Evolutionary conservation across 2,329 filamentous ascomycete species (phyloP).

Genomic region (Penicillium sp.): DNA sequence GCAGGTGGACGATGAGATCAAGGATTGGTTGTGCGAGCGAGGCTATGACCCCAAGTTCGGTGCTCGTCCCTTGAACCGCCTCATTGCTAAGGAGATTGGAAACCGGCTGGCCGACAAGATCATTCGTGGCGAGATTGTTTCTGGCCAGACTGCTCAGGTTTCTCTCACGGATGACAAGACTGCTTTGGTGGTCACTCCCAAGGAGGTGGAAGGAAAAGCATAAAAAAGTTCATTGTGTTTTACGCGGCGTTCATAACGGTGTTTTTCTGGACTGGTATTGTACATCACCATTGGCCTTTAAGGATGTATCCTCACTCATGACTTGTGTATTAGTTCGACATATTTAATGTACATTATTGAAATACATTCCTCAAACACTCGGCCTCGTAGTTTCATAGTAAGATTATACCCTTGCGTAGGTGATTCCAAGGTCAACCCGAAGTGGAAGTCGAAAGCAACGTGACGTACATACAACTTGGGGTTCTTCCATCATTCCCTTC

Average conservation of each 20-base stretch:
- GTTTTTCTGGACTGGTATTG: slow-evolving; percentile 7
- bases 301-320: slow-evolving; percentile 1
- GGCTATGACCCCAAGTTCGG: slow-evolving; percentile 93
- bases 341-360: slow-evolving; percentile 11
- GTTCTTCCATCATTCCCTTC: background rate
- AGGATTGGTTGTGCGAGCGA: slow-evolving; percentile 81
- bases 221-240: slow-evolving; percentile 3
- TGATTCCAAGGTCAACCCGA: background rate
- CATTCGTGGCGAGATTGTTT: slow-evolving; percentile 78
- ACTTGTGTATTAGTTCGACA: slow-evolving; percentile 12
- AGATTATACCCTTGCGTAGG: background rate
- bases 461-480: background rate
- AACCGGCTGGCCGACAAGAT: slow-evolving; percentile 89
- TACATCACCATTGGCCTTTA: background rate
- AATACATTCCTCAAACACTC: background rate
- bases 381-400: background rate
- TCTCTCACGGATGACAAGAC: slow-evolving; percentile 63
- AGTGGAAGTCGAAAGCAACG: background rate
- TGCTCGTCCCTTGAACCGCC: slow-evolving; percentile 82
- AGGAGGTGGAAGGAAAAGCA: slow-evolving; percentile 15
- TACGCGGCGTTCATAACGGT: slow-evolving; percentile 3
- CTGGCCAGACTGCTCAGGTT: slow-evolving; percentile 72
- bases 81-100: slow-evolving; percentile 87
- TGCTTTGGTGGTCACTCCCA: slow-evolving; percentile 54
- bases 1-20: slow-evolving; percentile 68